Conservation (phyloP, 805 yeast genomes). For the Lipomyces kockii region DNA sequence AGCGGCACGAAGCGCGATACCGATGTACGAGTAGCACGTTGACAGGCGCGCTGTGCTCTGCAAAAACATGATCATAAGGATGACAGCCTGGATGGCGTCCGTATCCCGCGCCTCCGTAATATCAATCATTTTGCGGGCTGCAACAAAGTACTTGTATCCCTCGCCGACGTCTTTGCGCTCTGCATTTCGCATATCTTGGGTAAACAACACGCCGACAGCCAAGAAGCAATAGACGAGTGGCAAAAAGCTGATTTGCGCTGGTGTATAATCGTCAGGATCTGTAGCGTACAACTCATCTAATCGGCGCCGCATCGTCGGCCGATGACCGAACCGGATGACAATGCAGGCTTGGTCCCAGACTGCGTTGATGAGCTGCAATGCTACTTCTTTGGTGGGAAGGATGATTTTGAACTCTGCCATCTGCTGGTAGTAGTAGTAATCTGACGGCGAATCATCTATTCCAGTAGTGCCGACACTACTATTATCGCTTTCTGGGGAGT, state of each 20-base stretch:
- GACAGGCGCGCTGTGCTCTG: constrained; percentile 88
- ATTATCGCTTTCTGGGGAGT: constrained; percentile 8
- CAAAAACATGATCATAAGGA: constrained; percentile 81
- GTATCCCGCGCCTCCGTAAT: constrained; percentile 83
- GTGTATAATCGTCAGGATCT: constrained; percentile 72
- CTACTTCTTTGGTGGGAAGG: constrained; percentile 75
- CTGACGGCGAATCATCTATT: constrained; percentile 26
- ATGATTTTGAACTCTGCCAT: constrained; percentile 61
- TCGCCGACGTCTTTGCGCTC: constrained; percentile 52
- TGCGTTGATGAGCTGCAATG: constrained; percentile 69
- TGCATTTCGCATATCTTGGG: constrained; percentile 36
- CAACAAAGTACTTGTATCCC: constrained; percentile 78
- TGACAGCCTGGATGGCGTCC: constrained; percentile 80
- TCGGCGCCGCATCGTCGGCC: constrained; percentile 78
- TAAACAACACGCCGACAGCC: constrained; percentile 84
- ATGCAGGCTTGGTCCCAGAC: constrained; percentile 90
- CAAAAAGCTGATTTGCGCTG: constrained; percentile 72
- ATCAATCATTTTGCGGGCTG: constrained; percentile 78
- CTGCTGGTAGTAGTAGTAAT: constrained; percentile 13
- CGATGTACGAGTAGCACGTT: constrained; percentile 87
- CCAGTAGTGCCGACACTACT: not conserved
- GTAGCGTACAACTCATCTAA: constrained; percentile 75
- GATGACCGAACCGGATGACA: constrained; percentile 79
- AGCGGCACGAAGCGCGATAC: constrained; percentile 83
- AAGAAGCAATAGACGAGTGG: constrained; percentile 85